Evolutionary conservation across 495 filamentous ascomycete species (phyloP), one percentile per base, ranked within the genome.

Genomic region (Podospora pseudoanserina): DNA sequence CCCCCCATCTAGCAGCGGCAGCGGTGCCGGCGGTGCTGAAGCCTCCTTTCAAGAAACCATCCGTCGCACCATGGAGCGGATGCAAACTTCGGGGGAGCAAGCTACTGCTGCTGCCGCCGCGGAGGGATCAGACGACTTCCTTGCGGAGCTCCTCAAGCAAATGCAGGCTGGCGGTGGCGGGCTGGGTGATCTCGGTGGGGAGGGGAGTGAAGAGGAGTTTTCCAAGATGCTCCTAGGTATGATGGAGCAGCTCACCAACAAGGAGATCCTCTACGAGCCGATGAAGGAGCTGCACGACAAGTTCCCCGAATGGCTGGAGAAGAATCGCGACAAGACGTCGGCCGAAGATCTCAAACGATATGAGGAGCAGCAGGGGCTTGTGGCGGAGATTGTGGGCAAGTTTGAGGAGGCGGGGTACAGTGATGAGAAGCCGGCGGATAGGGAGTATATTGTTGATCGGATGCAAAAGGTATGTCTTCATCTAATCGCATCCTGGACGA

Each of bases 181-280:
- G 4, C 28, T 18, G 39, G 53, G 20, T 62, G 85, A 84, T 1
- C 82, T 86, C 2, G 85, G 91, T 92, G 75, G 91, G 87, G 0
- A 92, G 91, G 89, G 86, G 19, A 85, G 83, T 65, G 93, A 98
- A 23, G 93, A 94, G 66, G 93, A 96, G 68, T 90, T 97, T 72
- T 91, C 90, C 28, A 94, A 95, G 79, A 91, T 98, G 88, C 84
- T 98, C 34, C 83, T 96, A 82, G 91, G 90, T 30, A 97, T 97
- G 92, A 98, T 99, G 94, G 92, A 98, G 78, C 93, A 99, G 78
- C 82, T 99, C 66, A 97, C 95, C 2, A 96, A 95, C 75, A 98
- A 97, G 82, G 95, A 99, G 74, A 97, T 99, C 67, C 81, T 99
- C 57, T 97, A 99, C 73, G 94, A 97, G 80, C 95, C 95, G 18